Evolutionary conservation across 495 filamentous ascomycete species (phyloP).

Genomic region (Pyronema omphalodes): DNA sequence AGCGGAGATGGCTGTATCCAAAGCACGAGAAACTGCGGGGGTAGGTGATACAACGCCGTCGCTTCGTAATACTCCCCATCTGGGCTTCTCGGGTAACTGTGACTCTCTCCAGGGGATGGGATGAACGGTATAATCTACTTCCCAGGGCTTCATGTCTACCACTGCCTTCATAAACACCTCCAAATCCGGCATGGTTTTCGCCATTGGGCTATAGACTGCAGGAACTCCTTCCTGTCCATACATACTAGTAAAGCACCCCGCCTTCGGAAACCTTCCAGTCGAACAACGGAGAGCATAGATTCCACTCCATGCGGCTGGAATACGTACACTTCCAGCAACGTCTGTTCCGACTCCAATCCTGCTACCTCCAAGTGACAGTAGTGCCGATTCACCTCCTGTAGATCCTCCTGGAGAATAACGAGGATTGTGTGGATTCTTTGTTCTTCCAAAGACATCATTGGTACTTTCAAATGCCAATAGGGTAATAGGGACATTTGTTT

Average conservation of each 20-base stretch:
- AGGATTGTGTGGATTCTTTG: slow-evolving; percentile 63
- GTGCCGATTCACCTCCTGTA: slow-evolving; percentile 72
- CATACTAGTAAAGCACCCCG: slow-evolving; percentile 75
- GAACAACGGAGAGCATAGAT: slow-evolving; percentile 81
- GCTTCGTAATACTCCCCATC: slow-evolving; percentile 57
- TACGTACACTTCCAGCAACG: slow-evolving; percentile 80
- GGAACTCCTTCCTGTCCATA: slow-evolving; percentile 82
- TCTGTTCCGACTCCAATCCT: slow-evolving; percentile 92
- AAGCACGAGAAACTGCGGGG: slow-evolving; percentile 63
- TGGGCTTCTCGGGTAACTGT: slow-evolving; percentile 27
- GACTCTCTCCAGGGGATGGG: slow-evolving; percentile 59
- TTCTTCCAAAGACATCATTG: slow-evolving; percentile 57
- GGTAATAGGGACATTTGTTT: slow-evolving; percentile 86
- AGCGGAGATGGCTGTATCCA: slow-evolving; percentile 49
- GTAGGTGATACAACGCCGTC: slow-evolving; percentile 80
- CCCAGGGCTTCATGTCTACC: slow-evolving; percentile 76
- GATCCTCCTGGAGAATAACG: slow-evolving; percentile 82
- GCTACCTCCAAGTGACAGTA: slow-evolving; percentile 67
- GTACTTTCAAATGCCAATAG: slow-evolving; percentile 81
- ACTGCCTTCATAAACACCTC: slow-evolving; percentile 67
- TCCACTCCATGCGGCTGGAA: slow-evolving; percentile 76
- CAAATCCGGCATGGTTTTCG: slow-evolving; percentile 68
- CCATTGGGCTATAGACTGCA: slow-evolving; percentile 74
- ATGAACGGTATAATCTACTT: slow-evolving; percentile 71
- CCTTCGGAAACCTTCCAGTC: slow-evolving; percentile 90